Conservation (phyloP, 768 basidiomycete genomes). For the Rhodotorula taiwanensis region DNA sequence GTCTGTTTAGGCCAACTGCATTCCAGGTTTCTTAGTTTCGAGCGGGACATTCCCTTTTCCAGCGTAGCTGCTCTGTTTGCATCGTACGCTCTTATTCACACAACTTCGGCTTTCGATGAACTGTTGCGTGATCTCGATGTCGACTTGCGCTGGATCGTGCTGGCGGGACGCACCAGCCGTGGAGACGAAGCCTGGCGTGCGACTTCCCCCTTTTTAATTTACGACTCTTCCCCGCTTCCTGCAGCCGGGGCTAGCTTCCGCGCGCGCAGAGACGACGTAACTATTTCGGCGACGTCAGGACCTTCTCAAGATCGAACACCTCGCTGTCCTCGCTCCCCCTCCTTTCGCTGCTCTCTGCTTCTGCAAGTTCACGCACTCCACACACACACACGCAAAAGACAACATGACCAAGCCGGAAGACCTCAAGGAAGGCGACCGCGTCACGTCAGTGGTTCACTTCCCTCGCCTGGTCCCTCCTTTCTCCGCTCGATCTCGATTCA, state of each 20-base stretch:
- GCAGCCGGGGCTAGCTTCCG: no score
- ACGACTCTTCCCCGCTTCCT: background rate
- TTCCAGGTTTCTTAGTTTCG: background rate
- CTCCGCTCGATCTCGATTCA: background rate
- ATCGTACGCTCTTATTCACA: no score
- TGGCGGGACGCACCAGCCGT: no score
- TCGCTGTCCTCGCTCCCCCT: background rate
- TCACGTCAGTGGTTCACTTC: background rate
- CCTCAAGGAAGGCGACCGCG: constrained; percentile 4
- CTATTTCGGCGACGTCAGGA: background rate
- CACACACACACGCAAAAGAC: background rate
- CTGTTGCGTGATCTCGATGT: background rate
- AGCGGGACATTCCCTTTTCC: background rate
- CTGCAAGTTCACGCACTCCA: background rate
- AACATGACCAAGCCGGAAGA: constrained; percentile 6
- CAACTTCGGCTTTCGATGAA: background rate
- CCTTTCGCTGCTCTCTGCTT: background rate
- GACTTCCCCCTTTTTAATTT: background rate
- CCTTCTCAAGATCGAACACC: background rate
- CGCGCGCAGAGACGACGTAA: background rate
- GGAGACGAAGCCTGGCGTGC: no score
- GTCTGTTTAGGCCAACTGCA: background rate
- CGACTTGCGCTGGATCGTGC: background rate
- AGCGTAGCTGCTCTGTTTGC: background rate
- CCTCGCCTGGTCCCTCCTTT: background rate